phyloP scores from a whole-genome alignment of 1,284 basidiomycete species.

The Hemileia vastatrix region DNA sequence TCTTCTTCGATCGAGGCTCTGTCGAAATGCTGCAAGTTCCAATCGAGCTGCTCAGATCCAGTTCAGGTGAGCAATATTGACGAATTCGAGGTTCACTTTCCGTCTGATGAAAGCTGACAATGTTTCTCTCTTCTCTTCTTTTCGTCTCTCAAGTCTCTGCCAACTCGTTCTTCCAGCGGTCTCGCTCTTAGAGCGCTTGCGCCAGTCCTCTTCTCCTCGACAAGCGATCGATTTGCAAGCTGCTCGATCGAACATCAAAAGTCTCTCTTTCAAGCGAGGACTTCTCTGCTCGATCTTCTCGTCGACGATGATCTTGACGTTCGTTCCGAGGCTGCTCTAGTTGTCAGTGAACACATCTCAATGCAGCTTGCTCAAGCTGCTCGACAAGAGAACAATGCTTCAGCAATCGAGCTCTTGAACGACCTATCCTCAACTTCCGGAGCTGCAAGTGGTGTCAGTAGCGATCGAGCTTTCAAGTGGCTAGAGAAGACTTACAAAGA shows the following conservation, averaged over 20 bases:
- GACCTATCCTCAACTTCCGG: conserved; percentile 25
- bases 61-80: not conserved
- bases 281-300: conserved; percentile 28
- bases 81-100: not conserved
- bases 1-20: too few species aligned
- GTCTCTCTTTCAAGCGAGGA: conserved; percentile 24
- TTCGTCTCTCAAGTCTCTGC: not conserved
- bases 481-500: conserved; percentile 26
- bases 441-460: conserved; percentile 27
- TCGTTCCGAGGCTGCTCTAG: conserved; percentile 28
- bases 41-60: too few species aligned
- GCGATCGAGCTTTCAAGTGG: conserved; percentile 31
- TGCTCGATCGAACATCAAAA: not conserved
- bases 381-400: not conserved
- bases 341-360: conserved; percentile 28
- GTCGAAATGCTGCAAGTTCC: too few species aligned
- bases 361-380: too few species aligned
- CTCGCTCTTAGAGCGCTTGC: not conserved
- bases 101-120: not conserved
- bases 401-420: conserved; percentile 23
- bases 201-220: not conserved
- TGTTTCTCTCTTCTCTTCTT: not conserved
- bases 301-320: conserved; percentile 33
- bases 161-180: not conserved
- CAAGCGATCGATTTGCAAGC: not conserved